These are phyloP conservation scores for Davidsoniella neocaledoniae DNA, from an alignment of 2,329 filamentous ascomycete species.

Conservation along the genomic window DNA sequence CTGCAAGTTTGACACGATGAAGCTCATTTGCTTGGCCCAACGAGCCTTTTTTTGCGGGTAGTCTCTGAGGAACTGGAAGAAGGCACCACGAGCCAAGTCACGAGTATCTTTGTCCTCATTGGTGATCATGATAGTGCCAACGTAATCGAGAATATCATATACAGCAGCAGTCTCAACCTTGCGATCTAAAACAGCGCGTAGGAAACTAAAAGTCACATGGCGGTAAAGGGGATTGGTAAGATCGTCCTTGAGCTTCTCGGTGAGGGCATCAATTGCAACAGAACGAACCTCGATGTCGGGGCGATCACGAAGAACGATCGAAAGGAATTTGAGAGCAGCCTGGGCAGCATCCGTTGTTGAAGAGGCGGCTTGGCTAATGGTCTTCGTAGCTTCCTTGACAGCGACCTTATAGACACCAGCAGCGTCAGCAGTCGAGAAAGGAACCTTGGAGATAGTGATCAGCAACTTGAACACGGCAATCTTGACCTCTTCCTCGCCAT, in stretches of 20 bases:
- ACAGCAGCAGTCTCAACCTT: constrained; percentile 74
- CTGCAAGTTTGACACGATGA: constrained; percentile 77
- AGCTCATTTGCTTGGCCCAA: constrained; percentile 77
- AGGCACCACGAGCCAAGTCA: constrained; percentile 74
- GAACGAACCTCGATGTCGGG: constrained; percentile 63
- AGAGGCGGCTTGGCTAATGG: constrained; percentile 58
- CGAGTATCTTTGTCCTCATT: constrained; percentile 82
- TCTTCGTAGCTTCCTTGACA: constrained; percentile 66
- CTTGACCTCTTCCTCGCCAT: constrained; percentile 82
- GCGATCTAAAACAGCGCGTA: constrained; percentile 71
- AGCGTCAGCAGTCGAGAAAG: constrained; percentile 53
- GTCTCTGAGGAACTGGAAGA: constrained; percentile 84
- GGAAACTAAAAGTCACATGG: constrained; percentile 85
- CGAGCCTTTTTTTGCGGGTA: constrained; percentile 85
- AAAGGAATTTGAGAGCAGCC: constrained; percentile 73
- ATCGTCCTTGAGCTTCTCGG: constrained; percentile 69
- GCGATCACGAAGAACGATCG: constrained; percentile 68
- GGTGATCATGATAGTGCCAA: constrained; percentile 85
- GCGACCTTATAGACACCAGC: constrained; percentile 55
- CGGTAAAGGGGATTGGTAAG: constrained; percentile 85
- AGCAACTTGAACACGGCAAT: constrained; percentile 75
- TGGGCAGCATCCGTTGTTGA: constrained; percentile 76
- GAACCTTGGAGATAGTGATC: constrained; percentile 68
- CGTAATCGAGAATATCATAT: constrained; percentile 81
- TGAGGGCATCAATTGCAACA: constrained; percentile 62